phyloP scores from a whole-genome alignment of 305 asterid species.

The Fraxinus dipetala region DNA sequence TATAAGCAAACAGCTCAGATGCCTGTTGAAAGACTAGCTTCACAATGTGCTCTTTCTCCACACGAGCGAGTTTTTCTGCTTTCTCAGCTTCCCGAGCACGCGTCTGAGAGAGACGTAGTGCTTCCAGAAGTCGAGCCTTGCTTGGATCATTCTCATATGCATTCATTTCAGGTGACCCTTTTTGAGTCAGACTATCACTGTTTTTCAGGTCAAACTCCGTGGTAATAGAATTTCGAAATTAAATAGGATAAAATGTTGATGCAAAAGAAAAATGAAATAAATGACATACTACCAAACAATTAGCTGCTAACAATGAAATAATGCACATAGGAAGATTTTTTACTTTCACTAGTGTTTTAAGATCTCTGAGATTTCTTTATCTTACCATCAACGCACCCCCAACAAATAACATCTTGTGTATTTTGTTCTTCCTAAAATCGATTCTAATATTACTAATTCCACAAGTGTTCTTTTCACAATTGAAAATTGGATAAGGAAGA shows the following conservation, averaged over 20 bases:
- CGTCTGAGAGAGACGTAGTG: slow-evolving; percentile 82
- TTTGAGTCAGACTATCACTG: slow-evolving; percentile 33
- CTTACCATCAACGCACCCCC: not conserved
- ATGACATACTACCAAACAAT: not conserved
- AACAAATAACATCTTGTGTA: not conserved
- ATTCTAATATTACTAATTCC: not conserved
- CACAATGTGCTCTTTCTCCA: slow-evolving; percentile 65
- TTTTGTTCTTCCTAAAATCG: not conserved
- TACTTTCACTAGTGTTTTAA: not conserved
- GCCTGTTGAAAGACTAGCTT: slow-evolving; percentile 77
- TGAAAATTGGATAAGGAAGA: not conserved
- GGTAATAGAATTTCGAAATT: not conserved
- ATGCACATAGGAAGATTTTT: not conserved
- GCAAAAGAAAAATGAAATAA: not conserved
- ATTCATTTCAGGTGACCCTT: slow-evolving; percentile 21
- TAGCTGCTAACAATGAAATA: not conserved
- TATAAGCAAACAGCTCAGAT: slow-evolving; percentile 79
- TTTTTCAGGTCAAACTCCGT: slow-evolving; percentile 8
- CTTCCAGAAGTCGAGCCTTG: slow-evolving; percentile 65
- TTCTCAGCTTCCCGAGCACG: slow-evolving; percentile 96
- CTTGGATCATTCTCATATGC: slow-evolving; percentile 32
- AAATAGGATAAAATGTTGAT: not conserved
- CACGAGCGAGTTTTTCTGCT: slow-evolving; percentile 61
- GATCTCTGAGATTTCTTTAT: not conserved
- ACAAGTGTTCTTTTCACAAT: not conserved